Base-by-base conservation (phyloP, 1,284 basidiomycete species). In the Apiotrichum mycotoxinovorans region DNA sequence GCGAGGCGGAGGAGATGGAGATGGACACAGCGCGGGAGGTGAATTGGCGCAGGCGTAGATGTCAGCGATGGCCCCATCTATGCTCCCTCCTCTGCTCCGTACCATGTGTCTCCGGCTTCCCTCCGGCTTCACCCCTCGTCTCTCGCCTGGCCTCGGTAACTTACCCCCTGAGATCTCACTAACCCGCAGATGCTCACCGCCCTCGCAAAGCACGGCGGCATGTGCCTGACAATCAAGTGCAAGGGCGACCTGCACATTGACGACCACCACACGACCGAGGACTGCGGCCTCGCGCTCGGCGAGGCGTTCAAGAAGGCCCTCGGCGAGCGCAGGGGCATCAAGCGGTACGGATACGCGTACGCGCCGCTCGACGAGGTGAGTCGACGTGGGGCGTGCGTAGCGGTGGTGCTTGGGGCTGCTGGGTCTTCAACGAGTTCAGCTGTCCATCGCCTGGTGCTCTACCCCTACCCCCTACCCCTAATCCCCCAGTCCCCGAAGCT, bases 241-340 rank as follows among this genome's bases (percentile, higher is more conserved):
- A 86, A 89, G 69, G 96, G 96, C 50, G 96, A 99, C 77, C 82
- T 98, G 18, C 91, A 88, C 85, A 97, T 98, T 62, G 96, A 99
- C 78, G 96, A 99, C 79, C 96, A 99, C 76, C 96, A 99, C 80
- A 92, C 95, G 45, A 92, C 95, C 82, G 93, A 97, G 83, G 94
- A 97, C 78, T 89, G 86, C 73, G 92, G 93, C 14, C 87, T 97
- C 58, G 93, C 91, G 4, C 82, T 98, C 12, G 94, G 94, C 15
- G 86, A 87, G 25, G 95, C 92, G 18, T 98, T 98, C 81, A 98
- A 97, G 76, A 81, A 91, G 74, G 96, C 96, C 18, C 80, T 99
- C 35, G 95, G 96, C 33, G 92, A 96, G 79, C 85, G 97, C 40
- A 87, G 87, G 61, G 96, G 96, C 14, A 98, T 99, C 72, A 86